A percentile compares a stretch with the other conserved stretches of the same genome.
Conservation (phyloP, 768 basidiomycete species). For the Auricularia cornea region DNA sequence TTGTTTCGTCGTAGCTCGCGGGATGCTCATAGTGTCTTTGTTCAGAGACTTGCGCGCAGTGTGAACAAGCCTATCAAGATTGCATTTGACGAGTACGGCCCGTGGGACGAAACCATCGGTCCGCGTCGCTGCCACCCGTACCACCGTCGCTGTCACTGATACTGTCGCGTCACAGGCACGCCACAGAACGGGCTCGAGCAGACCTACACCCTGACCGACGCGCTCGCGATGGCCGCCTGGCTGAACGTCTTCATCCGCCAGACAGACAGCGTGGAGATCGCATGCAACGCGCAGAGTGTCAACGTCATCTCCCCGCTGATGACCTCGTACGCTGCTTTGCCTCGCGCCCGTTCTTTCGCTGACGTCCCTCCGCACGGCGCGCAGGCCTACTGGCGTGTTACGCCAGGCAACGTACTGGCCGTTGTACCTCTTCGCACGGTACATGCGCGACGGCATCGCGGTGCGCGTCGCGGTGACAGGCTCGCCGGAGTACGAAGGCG, state of each 20-base stretch:
- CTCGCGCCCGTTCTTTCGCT: no score
- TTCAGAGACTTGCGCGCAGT: neutral
- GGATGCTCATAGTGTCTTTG: neutral
- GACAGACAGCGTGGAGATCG: constrained; percentile 50
- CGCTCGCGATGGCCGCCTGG: constrained; percentile 45
- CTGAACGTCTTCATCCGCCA: constrained; percentile 54
- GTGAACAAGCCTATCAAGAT: neutral
- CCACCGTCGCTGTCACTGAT: no score
- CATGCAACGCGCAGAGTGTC: constrained; percentile 51
- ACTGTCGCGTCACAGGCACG: neutral
- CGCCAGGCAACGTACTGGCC: constrained; percentile 43
- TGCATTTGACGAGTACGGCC: neutral
- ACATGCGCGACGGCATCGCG: constrained; percentile 42
- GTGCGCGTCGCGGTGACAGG: constrained; percentile 29
- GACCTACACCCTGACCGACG: neutral
- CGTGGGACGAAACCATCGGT: constrained; percentile 1
- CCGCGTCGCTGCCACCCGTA: no score
- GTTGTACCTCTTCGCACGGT: constrained; percentile 44
- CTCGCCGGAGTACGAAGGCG: constrained; percentile 31
- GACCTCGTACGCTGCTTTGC: neutral
- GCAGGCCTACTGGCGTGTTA: neutral
- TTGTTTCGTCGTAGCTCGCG: neutral
- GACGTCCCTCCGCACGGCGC: no score
- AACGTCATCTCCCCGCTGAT: constrained; percentile 40
- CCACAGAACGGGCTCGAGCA: neutral